Evolutionary conservation across 352 stramenopile genomes (phyloP).

Genomic region (Phytopythium mirpurense): DNA sequence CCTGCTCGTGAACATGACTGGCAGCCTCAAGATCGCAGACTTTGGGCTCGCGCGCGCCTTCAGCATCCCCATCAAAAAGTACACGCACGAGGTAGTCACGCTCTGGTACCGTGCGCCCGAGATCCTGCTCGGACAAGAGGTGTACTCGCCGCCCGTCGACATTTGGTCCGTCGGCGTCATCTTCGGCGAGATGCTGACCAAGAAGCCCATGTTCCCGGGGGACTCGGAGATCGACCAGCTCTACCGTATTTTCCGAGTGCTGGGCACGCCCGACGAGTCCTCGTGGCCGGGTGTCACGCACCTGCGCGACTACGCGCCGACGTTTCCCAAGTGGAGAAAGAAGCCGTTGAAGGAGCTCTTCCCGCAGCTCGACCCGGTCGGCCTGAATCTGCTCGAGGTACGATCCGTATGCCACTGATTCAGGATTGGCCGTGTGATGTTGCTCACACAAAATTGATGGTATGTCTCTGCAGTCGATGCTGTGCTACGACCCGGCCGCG

Average conservation of each 20-base stretch:
- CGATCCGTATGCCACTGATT: not conserved
- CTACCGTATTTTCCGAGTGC: slow-evolving; percentile 84
- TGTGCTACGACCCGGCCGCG: slow-evolving; percentile 61
- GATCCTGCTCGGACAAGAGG: slow-evolving; percentile 94
- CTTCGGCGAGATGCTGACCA: slow-evolving; percentile 81
- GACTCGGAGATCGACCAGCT: slow-evolving; percentile 87
- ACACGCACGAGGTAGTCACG: slow-evolving; percentile 98
- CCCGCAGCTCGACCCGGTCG: slow-evolving; percentile 47
- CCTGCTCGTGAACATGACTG: slow-evolving; percentile 92
- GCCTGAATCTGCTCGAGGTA: slow-evolving; percentile 64
- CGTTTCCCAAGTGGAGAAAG: slow-evolving; percentile 96
- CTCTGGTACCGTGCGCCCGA: slow-evolving; percentile 99
- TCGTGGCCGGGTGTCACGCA: slow-evolving; percentile 96
- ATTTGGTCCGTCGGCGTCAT: slow-evolving; percentile 87
- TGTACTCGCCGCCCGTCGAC: slow-evolving; percentile 86
- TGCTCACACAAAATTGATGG: not conserved
- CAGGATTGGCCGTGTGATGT: not conserved
- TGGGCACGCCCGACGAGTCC: slow-evolving; percentile 96
- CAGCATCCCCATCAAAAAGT: slow-evolving; percentile 95
- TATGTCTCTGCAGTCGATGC: slow-evolving; percentile 58
- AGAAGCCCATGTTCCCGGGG: slow-evolving; percentile 77
- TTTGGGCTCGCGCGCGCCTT: slow-evolving; percentile 97
- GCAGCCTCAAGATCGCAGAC: slow-evolving; percentile 97
- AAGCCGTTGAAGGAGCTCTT: slow-evolving; percentile 67
- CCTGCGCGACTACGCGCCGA: slow-evolving; percentile 93